These are phyloP conservation scores for Barbatosphaeria neglecta DNA, from an alignment of 495 filamentous ascomycete genomes.

Conservation along the genomic window DNA sequence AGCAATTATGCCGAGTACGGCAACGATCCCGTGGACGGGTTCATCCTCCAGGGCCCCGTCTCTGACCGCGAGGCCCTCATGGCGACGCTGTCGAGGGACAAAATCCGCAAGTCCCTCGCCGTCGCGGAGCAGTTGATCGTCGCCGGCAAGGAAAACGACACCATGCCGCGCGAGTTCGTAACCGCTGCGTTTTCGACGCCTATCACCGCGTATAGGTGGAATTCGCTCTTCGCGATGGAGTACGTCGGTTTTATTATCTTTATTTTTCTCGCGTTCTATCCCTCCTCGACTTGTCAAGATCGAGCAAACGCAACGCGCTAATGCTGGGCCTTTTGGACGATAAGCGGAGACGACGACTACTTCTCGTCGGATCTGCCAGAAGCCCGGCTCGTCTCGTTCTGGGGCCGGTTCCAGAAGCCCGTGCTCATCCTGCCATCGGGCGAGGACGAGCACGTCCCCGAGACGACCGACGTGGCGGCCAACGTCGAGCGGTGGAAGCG, in stretches of 20 bases:
- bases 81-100: constrained; percentile 21
- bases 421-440: constrained; percentile 59
- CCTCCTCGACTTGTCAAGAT: too few species aligned
- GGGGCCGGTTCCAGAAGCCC: constrained; percentile 46
- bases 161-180: constrained; percentile 44
- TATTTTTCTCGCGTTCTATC: too few species aligned
- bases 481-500: constrained; percentile 52
- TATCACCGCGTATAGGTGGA: constrained; percentile 57
- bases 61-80: constrained; percentile 63
- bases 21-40: constrained; percentile 55
- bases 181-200: constrained; percentile 40
- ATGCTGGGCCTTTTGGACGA: too few species aligned
- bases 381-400: constrained; percentile 44
- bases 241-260: constrained; percentile 14
- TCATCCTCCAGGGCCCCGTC: constrained; percentile 71
- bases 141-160: constrained; percentile 39
- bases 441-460: constrained; percentile 59
- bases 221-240: constrained; percentile 49
- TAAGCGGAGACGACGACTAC: constrained; percentile 72
- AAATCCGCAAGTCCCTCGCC: constrained; percentile 39
- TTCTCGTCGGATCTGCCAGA: constrained; percentile 72
- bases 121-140: constrained; percentile 42
- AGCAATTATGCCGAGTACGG: constrained; percentile 17
- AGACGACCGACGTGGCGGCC: constrained; percentile 47
- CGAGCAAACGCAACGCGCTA: neutral